A percentile compares a stretch with the other conserved stretches of the same genome.
phyloP scores from a whole-genome alignment of 306 rosid species.

The Quercus bicolor region DNA sequence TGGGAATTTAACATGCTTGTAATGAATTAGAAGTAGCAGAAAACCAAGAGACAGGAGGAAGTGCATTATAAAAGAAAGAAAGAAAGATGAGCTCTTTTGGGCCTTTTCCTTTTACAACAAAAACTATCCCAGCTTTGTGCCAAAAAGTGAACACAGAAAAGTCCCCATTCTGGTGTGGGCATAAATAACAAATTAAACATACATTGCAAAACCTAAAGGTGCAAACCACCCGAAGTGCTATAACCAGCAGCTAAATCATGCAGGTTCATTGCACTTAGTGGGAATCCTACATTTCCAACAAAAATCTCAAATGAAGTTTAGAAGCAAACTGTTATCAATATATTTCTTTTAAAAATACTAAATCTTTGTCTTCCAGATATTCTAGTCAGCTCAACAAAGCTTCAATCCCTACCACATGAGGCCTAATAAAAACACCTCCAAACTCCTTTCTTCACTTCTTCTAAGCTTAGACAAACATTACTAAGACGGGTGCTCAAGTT shows the following conservation, averaged over 20 bases:
- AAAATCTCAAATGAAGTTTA: slow-evolving; percentile 2
- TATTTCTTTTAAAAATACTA: background rate
- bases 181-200: background rate
- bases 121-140: background rate
- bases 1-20: background rate
- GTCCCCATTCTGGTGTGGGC: too few species aligned
- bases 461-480: background rate
- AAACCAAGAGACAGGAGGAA: background rate
- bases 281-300: background rate
- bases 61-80: background rate
- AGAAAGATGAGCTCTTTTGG: background rate
- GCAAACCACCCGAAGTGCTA: background rate
- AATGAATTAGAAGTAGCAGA: background rate
- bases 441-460: background rate
- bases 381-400: background rate
- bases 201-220: background rate
- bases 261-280: background rate
- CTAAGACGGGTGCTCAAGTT: background rate
- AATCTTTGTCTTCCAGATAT: background rate
- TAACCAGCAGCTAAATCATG: background rate
- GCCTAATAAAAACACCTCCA: background rate
- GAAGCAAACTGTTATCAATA: background rate
- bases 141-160: background rate
- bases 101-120: background rate
- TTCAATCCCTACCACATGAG: background rate